Conservation (phyloP, 768 basidiomycete genomes). For the Clitopilus passeckerianus region DNA sequence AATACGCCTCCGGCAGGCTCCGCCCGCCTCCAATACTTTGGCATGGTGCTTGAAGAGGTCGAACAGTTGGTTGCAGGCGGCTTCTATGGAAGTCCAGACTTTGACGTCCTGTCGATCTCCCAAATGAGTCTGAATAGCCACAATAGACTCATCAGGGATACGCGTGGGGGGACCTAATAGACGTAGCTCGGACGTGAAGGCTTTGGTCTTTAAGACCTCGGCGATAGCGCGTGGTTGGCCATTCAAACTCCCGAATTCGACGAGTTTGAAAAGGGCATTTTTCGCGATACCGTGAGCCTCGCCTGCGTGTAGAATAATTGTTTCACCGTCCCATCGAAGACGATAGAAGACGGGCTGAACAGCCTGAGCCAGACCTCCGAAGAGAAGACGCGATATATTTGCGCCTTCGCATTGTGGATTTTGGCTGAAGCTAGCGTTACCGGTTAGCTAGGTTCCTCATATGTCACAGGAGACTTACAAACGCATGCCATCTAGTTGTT, state of each 20-base stretch:
- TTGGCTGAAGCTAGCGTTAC: background rate
- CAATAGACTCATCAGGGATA: background rate
- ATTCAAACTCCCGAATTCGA: background rate
- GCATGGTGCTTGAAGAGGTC: background rate
- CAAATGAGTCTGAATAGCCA: background rate
- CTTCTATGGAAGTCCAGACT: background rate
- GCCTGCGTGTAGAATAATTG: background rate
- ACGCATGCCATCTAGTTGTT: background rate
- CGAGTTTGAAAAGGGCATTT: background rate
- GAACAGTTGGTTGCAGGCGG: background rate
- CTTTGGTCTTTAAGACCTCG: background rate
- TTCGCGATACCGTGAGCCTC: background rate
- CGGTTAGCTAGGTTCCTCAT: no score
- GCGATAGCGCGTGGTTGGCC: background rate
- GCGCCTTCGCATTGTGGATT: background rate
- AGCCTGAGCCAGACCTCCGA: background rate
- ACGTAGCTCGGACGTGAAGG: background rate
- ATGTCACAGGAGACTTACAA: no score
- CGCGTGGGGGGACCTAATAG: no score
- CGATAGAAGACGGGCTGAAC: background rate
- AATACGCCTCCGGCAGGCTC: background rate
- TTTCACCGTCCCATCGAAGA: background rate
- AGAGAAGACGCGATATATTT: background rate
- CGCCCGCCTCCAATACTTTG: background rate
- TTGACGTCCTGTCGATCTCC: background rate